Evolutionary conservation across 345 rosid species (phyloP), one percentile per base, ranked within the genome.

Genomic region (Acer negundo): DNA sequence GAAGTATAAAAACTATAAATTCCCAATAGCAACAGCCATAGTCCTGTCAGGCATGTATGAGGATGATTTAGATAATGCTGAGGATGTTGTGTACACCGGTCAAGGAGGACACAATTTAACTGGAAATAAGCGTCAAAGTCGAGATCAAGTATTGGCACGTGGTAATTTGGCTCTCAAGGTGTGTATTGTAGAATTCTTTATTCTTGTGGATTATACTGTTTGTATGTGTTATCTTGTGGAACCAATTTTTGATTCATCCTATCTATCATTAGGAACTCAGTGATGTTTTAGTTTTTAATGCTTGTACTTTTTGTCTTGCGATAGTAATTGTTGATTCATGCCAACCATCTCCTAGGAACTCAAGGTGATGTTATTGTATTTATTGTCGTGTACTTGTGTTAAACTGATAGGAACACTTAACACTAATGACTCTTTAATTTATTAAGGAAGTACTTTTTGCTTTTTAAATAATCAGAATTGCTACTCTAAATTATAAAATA

Each of bases 121-220:
- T 2, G 99, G 99, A 75, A 79, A 93, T 80, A 96, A 92, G 80
- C 97, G 92, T n/a, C 99, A 96, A 87, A 81, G 86, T 65, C 77
- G 55, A 63, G 97, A 92, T 81, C 98, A 96, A 80, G 80, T 70
- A 35, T 31, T 96, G 84, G 69, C 70, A 38, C 92, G 94, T 77
- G 99, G 98, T 77, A 96, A 96, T 88, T 75, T 96, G 83, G 99
- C 93, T 46, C 86, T 96, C 19, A 94, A 96, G 98, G 98, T 93
- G 17, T 82, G 92, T 44, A 66, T n/a, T 66, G 15, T 24, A 22
- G 51, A 31, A 23, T 42, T 51, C 72, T 40, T 44, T 35, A 20
- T 74, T 61, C 1, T 28, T 31, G 23, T 19, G 10, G 3, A 19
- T 59, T 58, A 58, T 58, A 3, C 7, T 58, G 62, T 11, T 58